Conservation (phyloP, 176 grass and related monocot species). For the Oryza officinalis region DNA sequence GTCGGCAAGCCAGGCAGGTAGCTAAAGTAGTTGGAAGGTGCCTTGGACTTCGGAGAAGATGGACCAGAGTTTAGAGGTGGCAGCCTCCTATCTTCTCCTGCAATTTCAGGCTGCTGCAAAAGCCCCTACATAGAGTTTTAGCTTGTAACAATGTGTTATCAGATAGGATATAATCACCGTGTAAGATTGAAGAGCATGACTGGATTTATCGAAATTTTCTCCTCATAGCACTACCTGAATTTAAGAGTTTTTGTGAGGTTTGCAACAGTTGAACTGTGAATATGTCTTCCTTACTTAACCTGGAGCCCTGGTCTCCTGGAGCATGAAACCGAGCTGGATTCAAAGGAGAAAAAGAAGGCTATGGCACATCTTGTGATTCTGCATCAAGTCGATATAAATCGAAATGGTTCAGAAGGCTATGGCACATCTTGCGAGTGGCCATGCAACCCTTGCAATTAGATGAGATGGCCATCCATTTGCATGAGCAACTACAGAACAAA, state of each 20-base stretch:
- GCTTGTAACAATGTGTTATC: slow-evolving; percentile 22
- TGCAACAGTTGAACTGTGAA: not conserved
- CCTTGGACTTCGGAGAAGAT: not conserved
- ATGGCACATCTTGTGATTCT: not conserved
- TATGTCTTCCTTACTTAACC: not conserved
- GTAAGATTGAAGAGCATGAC: not conserved
- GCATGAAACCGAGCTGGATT: not conserved
- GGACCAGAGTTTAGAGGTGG: slow-evolving; percentile 6
- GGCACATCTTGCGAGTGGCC: too few relatives aligned
- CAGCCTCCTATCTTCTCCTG: not conserved
- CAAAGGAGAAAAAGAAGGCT: not conserved
- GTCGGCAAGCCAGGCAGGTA: slow-evolving; percentile 43
- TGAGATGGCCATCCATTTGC: not conserved
- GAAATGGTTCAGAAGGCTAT: not conserved
- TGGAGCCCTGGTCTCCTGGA: too few relatives aligned
- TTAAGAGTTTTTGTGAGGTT: not conserved
- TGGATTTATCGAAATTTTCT: not conserved
- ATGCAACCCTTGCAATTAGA: not conserved
- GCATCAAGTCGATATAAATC: not conserved
- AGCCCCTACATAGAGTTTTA: not conserved
- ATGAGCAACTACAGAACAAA: not conserved
- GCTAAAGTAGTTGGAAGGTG: slow-evolving; percentile 13
- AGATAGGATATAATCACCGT: not conserved
- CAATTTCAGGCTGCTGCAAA: slow-evolving; percentile 19
- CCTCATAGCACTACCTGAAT: not conserved